Evolutionary conservation across 148 eudicot species (phyloP), one percentile per base, ranked within the genome.

Genomic region (Oxyria digyna): DNA sequence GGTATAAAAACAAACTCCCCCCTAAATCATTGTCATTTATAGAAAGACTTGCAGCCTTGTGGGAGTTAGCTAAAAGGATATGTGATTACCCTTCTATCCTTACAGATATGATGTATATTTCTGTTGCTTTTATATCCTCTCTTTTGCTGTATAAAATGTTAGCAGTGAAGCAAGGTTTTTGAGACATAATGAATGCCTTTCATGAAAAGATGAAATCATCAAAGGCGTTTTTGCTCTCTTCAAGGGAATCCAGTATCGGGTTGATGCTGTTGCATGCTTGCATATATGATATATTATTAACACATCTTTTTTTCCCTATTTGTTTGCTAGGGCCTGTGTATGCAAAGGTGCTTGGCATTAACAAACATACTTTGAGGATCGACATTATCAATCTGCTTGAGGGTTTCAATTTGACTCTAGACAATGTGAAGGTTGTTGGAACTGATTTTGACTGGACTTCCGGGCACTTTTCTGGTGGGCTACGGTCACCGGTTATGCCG

Each of bases 321-420:
- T 24, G 40, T 21, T 42, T 72, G 14, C 64, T 78, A 82, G 88
- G 79, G 52, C 20, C 64, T 48, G 71, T 76, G 65, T 89, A 87
- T 62, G 96, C 83, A 71, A 80, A 15, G 67, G 71, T 89, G 59
- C 0, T 26, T 14, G 85, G 83, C 72, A 78, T 80, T 74, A 76
- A 75, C 31, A 74, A 29, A 65, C 67, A 79, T 63, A 84, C 88
- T 6, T 59, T 79, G 62, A 89, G 77, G 79, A 78, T 74, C 65
- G 92, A 87, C 65, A 67, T 89, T 52, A 57, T 87, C 71, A 74
- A 73, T 77, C 20, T 82, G 75, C 74, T 89, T 17, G 96, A 82
- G 33, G 90, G 77, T 42, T 81, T 77, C 78, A 69, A 72, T 17
- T 35, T 87, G 86, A 79, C 79, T 55, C 31, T 21, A 40, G 87